Evolutionary conservation across 2,329 filamentous ascomycete species (phyloP), one percentile per base, ranked within the genome.

Genomic region (Nigrospora sphaerica): DNA sequence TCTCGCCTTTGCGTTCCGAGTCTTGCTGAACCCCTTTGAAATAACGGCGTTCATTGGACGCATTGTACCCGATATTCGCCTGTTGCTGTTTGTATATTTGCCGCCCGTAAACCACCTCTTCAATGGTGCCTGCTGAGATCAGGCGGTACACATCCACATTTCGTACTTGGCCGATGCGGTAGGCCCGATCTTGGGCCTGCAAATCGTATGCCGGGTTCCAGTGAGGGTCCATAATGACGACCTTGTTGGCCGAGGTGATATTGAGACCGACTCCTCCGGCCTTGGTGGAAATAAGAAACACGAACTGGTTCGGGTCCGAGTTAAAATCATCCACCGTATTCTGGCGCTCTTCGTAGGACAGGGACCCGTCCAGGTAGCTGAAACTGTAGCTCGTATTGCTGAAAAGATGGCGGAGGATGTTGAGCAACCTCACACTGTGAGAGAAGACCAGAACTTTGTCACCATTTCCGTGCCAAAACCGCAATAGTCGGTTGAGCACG

Each of bases 61-160:
- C 93, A 32, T 85, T 95, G 65, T 98, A 97, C 1, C 88, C 93
- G 48, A 98, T 97, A 59, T 96, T 97, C 23, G 93, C 92, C 68
- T 97, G 93, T 59, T 98, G 93, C 61, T 98, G 93, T 65, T 98
- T 98, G 75, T 98, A 98, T 35, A 98, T 93, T 59, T 98, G 93
- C 7, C 93, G 80, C 0, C 92, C 93, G 58, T 98, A 98, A 9
- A 97, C 89, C 45, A 96, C 93, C 64, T 98, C 93, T 61, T 98
- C 93, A 14, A 98, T 89, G 0, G 93, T 97, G 1, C 93, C 93
- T 1, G 88, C 83, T 2, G 87, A 92, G 16, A 98, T 82, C 1
- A 98, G 78, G 4, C 93, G 83, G 62, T 95, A 97, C 1, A 97
- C 92, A 61, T 98, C 93, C 0, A 98, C 93, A 59, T 97, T 89